phyloP scores from a whole-genome alignment of 108 stramenopile genomes.

The Discostella stelligeroides region DNA sequence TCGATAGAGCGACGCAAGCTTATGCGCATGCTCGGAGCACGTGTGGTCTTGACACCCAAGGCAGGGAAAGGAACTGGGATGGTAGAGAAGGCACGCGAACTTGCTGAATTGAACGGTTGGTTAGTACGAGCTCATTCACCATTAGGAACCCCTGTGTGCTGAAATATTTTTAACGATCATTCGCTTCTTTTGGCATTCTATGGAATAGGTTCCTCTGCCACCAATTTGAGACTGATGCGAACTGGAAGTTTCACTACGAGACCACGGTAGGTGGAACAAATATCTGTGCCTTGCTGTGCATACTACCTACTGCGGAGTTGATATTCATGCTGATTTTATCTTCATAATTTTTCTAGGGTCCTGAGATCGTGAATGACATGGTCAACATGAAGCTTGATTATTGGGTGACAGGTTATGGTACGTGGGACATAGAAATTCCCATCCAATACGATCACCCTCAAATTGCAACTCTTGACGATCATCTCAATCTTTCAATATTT shows the following conservation, averaged over 20 bases:
- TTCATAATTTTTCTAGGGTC: conserved; percentile 34
- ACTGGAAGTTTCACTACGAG: conserved; percentile 71
- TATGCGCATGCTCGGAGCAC: conserved; percentile 74
- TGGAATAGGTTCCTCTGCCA: conserved; percentile 50
- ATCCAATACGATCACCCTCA: too few species aligned
- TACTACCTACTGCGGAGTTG: too few species aligned
- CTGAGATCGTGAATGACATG: conserved; percentile 70
- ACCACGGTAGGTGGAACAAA: conserved; percentile 47
- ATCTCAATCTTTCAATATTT: background rate
- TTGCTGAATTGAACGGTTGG: conserved; percentile 66
- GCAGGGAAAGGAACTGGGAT: conserved; percentile 75
- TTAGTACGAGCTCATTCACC: background rate
- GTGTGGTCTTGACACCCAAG: conserved; percentile 65
- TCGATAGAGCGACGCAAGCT: conserved; percentile 71
- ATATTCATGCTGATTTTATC: background rate
- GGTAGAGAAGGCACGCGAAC: conserved; percentile 73
- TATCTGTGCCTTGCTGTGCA: background rate
- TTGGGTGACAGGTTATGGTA: conserved; percentile 58
- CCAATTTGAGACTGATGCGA: conserved; percentile 83
- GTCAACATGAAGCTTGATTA: conserved; percentile 54
- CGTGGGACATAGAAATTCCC: background rate
- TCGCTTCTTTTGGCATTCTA: background rate
- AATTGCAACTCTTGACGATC: background rate
- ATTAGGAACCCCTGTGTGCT: background rate
- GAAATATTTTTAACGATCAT: background rate